Evolutionary conservation across 129 eudicot genomes (phyloP), one percentile per base, ranked within the genome.

Genomic region (Helichrysum umbraculigerum): DNA sequence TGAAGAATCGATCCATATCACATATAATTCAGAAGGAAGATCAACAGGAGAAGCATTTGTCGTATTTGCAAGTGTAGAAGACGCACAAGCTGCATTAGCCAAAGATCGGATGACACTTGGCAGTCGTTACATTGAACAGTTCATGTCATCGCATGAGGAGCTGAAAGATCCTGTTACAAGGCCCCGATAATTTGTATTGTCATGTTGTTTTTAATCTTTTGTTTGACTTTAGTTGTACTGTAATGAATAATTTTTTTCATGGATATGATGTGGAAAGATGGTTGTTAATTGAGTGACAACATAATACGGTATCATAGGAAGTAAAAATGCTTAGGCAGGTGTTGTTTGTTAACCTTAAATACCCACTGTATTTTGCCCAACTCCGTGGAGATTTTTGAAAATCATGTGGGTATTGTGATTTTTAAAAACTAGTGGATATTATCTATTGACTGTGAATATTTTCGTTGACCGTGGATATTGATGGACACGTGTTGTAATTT

Each of bases 41-140:
- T 89, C 96, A 57, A 94, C 96, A 4, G 98, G 98, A 76, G 98
- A 94, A 85, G 96, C 98, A 11, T 89, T 91, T 78, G 98, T 94
- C 70, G 92, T 88, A 84, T 94, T 94, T 77, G 79, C 90, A 25
- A 81, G 73, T 72, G 22, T 87, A 61, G 97, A 91, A 5, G 98
- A 94, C 79, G 83, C 97, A 12, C 87, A 89, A 81, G 86, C 86
- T 62, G 98, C 98, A 8, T 73, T 91, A 69, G 86, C 91, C 39
- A 94, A 91, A 89, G 96, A 94, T 54, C 83, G 98, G 72, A 94
- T 91, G 97, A 89, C 93, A 6, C 98, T 94, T 14, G 98, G 98
- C 22, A 94, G 92, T 76, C 98, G 98, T 41, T 94, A 94, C 77
- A 83, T 94, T 5, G 98, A 94, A 78, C 88, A 91, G 16, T 94